Evolutionary conservation across 495 filamentous ascomycete species (phyloP).

Genomic region (Xylaria curta): DNA sequence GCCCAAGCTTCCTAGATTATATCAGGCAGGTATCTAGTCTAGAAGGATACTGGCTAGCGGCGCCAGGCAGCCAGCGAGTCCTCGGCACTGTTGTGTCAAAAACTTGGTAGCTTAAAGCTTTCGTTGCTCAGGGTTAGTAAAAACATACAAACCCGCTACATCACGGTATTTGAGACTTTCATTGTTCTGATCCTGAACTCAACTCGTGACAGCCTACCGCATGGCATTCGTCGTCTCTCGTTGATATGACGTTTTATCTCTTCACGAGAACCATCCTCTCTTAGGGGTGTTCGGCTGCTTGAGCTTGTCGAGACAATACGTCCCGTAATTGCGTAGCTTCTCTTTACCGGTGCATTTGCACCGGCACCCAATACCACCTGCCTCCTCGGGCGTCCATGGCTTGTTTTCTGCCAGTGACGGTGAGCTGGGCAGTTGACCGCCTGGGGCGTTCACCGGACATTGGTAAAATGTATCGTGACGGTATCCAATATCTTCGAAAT

Average conservation of each 20-base stretch:
- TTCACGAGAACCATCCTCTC: slow-evolving; percentile 36
- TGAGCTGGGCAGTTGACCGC: slow-evolving; percentile 36
- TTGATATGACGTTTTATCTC: neutral
- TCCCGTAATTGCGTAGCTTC: slow-evolving; percentile 26
- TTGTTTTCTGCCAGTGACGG: slow-evolving; percentile 28
- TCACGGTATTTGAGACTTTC: neutral
- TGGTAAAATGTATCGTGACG: slow-evolving; percentile 45
- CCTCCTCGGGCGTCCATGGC: slow-evolving; percentile 36
- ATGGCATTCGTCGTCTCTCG: neutral
- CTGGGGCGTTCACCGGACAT: slow-evolving; percentile 40
- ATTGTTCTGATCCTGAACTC: neutral
- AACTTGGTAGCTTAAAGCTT: no score
- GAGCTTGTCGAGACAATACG: slow-evolving; percentile 38
- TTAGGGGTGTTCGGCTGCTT: slow-evolving; percentile 38
- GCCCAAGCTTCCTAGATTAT: neutral
- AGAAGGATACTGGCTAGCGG: neutral
- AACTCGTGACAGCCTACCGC: no score
- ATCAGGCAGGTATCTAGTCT: neutral
- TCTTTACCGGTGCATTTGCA: slow-evolving; percentile 38
- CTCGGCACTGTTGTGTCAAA: neutral
- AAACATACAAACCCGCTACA: neutral
- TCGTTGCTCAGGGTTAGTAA: neutral
- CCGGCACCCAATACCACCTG: slow-evolving; percentile 41
- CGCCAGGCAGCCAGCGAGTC: neutral
- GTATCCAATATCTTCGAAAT: slow-evolving; percentile 53